Base-by-base conservation (phyloP, 352 stramenopile species). In the Phytophthora europaea region DNA sequence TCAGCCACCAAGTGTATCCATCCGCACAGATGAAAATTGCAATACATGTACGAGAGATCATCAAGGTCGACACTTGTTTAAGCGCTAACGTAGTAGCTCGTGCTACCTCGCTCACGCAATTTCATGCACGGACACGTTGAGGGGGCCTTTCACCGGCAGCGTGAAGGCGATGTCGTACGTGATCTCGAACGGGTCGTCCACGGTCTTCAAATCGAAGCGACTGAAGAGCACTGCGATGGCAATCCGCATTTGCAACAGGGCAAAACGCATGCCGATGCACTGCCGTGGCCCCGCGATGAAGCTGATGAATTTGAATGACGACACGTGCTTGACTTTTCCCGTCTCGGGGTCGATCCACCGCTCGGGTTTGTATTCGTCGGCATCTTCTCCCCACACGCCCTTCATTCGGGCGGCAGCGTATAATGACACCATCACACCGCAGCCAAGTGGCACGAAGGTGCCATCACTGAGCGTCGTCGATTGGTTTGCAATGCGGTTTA, bases 381-480 rank as follows among this genome's bases (percentile, higher is more conserved):
- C 47, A 31, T 91, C 83, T 1, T 60, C 33, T 13, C 80, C 82
- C 82, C 84, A 91, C 16, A 89, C 54, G 8, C 15, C 45, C 34
- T 63, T 73, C 47, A 80, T 67, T 23, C 81, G 68, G 6, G 62
- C 81, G 51, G 84, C 77, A 10, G 61, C 75, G 61, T 88, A 92
- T 28, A 74, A 43, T 18, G 72, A 38, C 33, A 90, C 78, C 45
- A 78, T 59, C 40, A 86, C 73, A 2, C 54, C 67, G 8, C 65
- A 75, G n/a, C 83, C 83, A 18, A 65, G 65, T 12, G 52, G 43
- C 3, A 91, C 48, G 40, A 55, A 80, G 70, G 84, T 90, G 48
- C 83, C 81, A 51, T 91, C 81, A 2, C 68, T 71, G 3, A 93
- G 71, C 56, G 78, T 86, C n/a, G 80, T 78, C 52, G 88, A 85